Evolutionary conservation across 257 asterid genomes (phyloP).

Genomic region (Solanum sejunctum): DNA sequence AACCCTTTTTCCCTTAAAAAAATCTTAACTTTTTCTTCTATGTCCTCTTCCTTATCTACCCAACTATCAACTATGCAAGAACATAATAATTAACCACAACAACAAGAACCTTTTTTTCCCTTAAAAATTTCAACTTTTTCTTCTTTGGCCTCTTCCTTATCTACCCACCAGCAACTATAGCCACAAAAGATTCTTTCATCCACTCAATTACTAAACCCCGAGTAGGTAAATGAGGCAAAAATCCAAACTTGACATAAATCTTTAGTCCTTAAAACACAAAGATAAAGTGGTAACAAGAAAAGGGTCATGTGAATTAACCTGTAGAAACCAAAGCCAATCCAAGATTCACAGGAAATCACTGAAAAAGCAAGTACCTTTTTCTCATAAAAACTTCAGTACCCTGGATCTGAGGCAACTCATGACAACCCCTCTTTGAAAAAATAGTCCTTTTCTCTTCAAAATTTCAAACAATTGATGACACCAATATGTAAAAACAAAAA

Average conservation of each 20-base stretch:
- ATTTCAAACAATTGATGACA: neutral
- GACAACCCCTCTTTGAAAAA: neutral
- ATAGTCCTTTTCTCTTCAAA: neutral
- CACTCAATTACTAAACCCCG: constrained; percentile 4
- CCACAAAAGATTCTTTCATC: constrained; percentile 4
- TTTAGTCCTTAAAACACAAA: neutral
- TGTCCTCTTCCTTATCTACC: constrained; percentile 16
- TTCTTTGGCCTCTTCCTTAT: constrained; percentile 11
- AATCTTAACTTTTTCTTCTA: neutral
- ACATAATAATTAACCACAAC: constrained; percentile 13
- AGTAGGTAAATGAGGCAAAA: neutral
- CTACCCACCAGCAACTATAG: constrained; percentile 19
- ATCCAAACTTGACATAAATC: neutral
- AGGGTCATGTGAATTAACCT: constrained; percentile 39
- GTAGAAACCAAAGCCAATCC: constrained; percentile 19
- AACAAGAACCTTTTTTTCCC: neutral
- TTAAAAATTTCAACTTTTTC: neutral
- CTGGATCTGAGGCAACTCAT: constrained; percentile 89
- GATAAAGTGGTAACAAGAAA: constrained; percentile 15
- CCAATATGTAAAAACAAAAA: neutral
- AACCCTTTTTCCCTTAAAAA: constrained; percentile 23
- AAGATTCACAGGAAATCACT: constrained; percentile 67
- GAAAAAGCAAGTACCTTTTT: constrained; percentile 24
- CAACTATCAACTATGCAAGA: constrained; percentile 9
- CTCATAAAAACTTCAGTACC: constrained; percentile 34